Conservation (phyloP, 345 rosid genomes). For the Reutealis trisperma region DNA sequence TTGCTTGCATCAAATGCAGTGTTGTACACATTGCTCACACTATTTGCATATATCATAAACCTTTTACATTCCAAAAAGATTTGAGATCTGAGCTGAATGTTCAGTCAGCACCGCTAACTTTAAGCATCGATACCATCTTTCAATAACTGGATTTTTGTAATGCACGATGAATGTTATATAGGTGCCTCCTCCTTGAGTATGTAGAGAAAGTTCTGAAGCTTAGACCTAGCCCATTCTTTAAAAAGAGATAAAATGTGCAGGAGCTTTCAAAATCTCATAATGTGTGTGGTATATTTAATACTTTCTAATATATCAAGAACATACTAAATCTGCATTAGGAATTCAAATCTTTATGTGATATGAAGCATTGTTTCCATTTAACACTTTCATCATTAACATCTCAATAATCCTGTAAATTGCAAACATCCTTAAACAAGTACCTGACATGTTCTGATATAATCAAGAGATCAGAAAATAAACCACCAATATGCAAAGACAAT, state of each 20-base stretch:
- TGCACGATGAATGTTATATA: not conserved
- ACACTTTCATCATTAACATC: not conserved
- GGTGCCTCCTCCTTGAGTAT: not conserved
- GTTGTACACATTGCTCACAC: not conserved
- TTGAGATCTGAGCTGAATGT: not conserved
- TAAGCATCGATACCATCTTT: not conserved
- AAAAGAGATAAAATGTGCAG: not conserved
- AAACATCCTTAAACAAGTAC: slow-evolving; percentile 6
- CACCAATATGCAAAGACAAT: not conserved
- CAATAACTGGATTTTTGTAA: not conserved
- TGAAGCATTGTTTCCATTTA: not conserved
- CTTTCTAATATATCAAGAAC: not conserved
- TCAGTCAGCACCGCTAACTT: not conserved
- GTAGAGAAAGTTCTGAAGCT: not conserved
- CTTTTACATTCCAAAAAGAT: not conserved
- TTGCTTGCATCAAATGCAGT: not conserved
- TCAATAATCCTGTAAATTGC: not conserved
- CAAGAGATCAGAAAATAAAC: not conserved
- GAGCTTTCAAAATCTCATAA: not conserved
- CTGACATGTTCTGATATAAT: not conserved
- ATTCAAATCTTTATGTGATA: not conserved
- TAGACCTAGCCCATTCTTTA: not conserved
- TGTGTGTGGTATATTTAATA: not conserved
- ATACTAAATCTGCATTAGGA: not conserved
- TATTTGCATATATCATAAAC: not conserved